These are phyloP conservation scores for Cucurbita ficifolia DNA, from an alignment of 306 rosid species.

Conservation along the genomic window DNA sequence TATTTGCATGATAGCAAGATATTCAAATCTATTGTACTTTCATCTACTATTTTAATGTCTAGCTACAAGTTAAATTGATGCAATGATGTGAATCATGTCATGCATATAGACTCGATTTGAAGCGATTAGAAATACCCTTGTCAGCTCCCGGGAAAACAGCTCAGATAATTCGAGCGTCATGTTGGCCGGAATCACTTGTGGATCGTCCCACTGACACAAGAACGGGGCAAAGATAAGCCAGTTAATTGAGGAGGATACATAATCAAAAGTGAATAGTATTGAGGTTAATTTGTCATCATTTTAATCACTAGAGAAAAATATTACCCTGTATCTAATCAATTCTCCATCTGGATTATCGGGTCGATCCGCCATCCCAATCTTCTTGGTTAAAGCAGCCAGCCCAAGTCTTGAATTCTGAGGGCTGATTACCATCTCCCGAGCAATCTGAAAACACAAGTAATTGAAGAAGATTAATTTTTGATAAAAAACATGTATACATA, in stretches of 20 bases:
- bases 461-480: slow-evolving; percentile 1
- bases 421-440: slow-evolving; percentile 96
- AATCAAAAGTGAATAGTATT: background rate
- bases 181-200: slow-evolving; percentile 69
- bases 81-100: background rate
- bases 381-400: slow-evolving; percentile 59
- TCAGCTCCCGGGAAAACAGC: slow-evolving; percentile 84
- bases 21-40: background rate
- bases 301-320: slow-evolving; percentile 1
- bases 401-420: slow-evolving; percentile 86
- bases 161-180: slow-evolving; percentile 86
- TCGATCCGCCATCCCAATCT: slow-evolving; percentile 53
- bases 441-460: slow-evolving; percentile 48
- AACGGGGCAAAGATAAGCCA: slow-evolving; percentile 12
- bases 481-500: background rate
- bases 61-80: background rate
- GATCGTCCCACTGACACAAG: slow-evolving; percentile 82
- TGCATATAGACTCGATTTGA: background rate
- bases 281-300: background rate
- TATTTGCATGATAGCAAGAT: background rate
- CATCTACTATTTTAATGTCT: background rate
- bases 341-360: slow-evolving; percentile 80
- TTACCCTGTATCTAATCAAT: slow-evolving; percentile 83
- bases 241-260: background rate
- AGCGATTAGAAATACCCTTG: slow-evolving; percentile 51